Conservation (phyloP, 345 rosid genomes). For the Trapa incisa region DNA sequence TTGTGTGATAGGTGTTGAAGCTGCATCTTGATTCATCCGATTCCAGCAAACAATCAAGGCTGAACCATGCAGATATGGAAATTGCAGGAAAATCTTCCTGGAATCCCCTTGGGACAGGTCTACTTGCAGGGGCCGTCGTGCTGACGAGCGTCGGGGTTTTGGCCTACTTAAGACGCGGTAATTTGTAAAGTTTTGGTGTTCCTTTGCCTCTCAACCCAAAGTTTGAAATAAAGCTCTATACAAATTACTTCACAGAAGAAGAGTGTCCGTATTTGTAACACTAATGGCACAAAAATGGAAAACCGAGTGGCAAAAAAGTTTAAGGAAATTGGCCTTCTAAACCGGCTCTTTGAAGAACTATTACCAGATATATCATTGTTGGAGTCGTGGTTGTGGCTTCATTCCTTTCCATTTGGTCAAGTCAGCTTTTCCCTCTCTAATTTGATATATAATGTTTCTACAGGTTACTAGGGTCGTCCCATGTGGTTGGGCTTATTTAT, state of each 20-base stretch:
- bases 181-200: conserved; percentile 18
- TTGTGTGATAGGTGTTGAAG: conserved; percentile 21
- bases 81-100: conserved; percentile 13
- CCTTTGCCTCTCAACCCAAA: neutral
- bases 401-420: neutral
- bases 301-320: neutral
- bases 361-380: neutral
- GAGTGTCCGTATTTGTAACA: neutral
- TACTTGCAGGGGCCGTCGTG: conserved; percentile 50
- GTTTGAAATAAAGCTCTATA: conserved; percentile 2
- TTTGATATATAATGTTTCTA: too few species aligned
- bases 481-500: too few species aligned
- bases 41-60: conserved; percentile 16
- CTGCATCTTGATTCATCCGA: conserved; percentile 57
- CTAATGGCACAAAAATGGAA: neutral
- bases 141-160: conserved; percentile 51
- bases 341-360: neutral
- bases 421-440: neutral
- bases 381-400: too few species aligned
- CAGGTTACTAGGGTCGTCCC: too few species aligned
- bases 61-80: conserved; percentile 9
- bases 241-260: neutral
- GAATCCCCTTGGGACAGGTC: conserved; percentile 28
- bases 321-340: neutral
- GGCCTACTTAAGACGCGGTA: conserved; percentile 62